Base-by-base conservation (phyloP, 140 eudicot genomes). In the Erigeron philadelphicus region DNA sequence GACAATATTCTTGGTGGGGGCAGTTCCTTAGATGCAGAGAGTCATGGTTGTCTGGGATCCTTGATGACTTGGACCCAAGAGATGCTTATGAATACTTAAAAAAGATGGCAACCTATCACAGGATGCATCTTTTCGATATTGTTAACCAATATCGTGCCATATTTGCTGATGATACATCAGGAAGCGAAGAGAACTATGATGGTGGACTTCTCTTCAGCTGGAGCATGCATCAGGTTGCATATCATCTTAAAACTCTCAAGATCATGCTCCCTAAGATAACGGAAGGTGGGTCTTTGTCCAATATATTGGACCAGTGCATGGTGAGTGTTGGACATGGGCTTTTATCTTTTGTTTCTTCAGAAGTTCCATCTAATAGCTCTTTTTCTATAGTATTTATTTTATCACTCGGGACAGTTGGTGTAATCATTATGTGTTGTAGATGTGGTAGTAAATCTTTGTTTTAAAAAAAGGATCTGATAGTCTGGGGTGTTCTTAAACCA, bases 131-230 rank as follows among this genome's bases (percentile, higher is more conserved):
- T 64, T 93, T 93, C 79, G 98, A 93, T 78, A 96, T 93, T 75
- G 98, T 93, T 44, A 93, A 93, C 85, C 98, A 93, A 77, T 93
- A 93, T 59, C 87, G 98, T 54, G 98, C 98, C 58, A 93, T 93
- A 83, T 93, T 93, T 25, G 85, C 95, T 35, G 98, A 93, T 81
- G 97, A 93, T 72, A 89, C 96, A 67, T 93, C 98, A 9, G 98
- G 92, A 70, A 93, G 89, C 80, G 98, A 93, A 81, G 98, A 89
- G 71, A 93, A 93, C 71, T 80, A 89, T 80, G 98, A 93, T 79
- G 97, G 98, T 0, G 98, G 98, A 48, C 98, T 93, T 83, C 90
- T 93, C 47, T 93, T 93, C 80, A 90, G 95, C 66, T 93, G 98
- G 98, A 90, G 97, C 70, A 89, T 88, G 87, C 98, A 89, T 81